phyloP scores from a whole-genome alignment of 345 rosid species.

The Citrus reticulata region DNA sequence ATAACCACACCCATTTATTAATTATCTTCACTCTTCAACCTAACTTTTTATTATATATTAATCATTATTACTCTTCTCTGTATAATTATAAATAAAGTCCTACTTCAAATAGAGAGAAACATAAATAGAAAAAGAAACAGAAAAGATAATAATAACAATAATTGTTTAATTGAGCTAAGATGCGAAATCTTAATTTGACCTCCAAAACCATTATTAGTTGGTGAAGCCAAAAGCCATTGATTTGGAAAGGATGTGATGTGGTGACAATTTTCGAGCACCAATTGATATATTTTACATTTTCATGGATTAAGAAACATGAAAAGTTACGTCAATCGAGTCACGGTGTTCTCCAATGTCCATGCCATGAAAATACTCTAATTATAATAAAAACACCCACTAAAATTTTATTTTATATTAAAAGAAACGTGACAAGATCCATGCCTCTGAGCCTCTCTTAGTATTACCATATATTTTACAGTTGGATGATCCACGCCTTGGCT shows the following conservation, averaged over 20 bases:
- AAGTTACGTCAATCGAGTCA: neutral
- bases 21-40: too few species aligned
- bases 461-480: neutral
- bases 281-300: too few species aligned
- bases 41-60: too few species aligned
- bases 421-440: neutral
- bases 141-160: neutral
- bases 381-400: neutral
- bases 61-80: too few species aligned
- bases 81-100: too few species aligned
- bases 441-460: neutral
- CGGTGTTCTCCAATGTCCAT: neutral
- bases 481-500: neutral
- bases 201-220: neutral
- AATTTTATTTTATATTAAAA: neutral
- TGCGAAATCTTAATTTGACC: neutral
- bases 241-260: neutral
- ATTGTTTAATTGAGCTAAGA: neutral
- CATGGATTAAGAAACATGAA: too few species aligned
- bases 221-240: neutral
- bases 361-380: neutral
- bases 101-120: too few species aligned
- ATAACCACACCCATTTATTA: too few species aligned
- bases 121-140: too few species aligned
- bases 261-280: neutral